Evolutionary conservation across 495 filamentous ascomycete species (phyloP), one percentile per base, ranked within the genome.

Genomic region (Thozetella sp.): DNA sequence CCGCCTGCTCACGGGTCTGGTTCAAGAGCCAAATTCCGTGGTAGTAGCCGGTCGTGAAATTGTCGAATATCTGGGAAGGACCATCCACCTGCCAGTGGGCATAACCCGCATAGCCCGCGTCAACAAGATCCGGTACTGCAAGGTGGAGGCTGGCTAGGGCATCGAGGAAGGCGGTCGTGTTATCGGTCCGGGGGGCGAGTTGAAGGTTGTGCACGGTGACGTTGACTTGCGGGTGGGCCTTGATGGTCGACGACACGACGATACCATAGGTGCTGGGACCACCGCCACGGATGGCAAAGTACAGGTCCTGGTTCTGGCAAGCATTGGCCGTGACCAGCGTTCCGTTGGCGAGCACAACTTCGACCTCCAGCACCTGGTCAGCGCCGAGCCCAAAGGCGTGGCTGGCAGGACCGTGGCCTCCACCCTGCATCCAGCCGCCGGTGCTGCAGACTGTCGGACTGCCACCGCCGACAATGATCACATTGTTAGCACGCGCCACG

Each of bases 271-370:
- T n/a, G 2, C 80, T 76, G 15, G 68, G 68, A 24, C 73, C 73
- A 20, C 75, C 75, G n/a, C 76, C 76, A 6, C 73, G 67, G 9
- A 80, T 30, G 2, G 80, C 80, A 64, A 74, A 81, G 73, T 81
- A 85, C 4, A 83, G 70, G 37, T 83, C 82, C 0, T 70, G 55
- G 27, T 83, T 64, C 22, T 68, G 65, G 26, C 67, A 63, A 27
- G 72, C 62, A 22, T 69, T 76, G 6, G 76, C 76, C 0, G 70
- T 79, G 25, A 78, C 67, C 25, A 76, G 68, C 4, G 57, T 60
- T 3, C 80, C 79, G 22, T 78, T 68, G n/a, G 78, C 68, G 1
- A 77, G 67, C 10, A 83, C 78, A 23, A 84, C 73, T 40, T 70
- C 72, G 9, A 67, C 67, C 51, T 80, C 72, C 24, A 74, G 63